Percentiles rank a stretch among this genome's conserved stretches.
Conservation (phyloP, 352 stramenopile genomes). For the Poterioochromonas sp. region DNA sequence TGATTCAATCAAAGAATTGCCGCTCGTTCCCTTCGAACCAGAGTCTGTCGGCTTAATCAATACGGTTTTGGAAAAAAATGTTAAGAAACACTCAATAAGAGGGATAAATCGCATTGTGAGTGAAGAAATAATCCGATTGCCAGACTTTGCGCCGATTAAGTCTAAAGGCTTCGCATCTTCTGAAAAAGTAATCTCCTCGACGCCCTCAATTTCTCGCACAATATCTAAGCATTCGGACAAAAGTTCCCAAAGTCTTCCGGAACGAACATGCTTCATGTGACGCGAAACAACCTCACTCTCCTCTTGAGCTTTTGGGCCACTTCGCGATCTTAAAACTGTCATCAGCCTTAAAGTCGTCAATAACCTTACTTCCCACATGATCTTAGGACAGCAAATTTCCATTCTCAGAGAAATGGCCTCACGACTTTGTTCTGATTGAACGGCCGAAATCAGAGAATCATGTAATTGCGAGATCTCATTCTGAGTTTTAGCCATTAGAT, state of each 20-base stretch:
- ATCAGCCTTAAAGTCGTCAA: background rate
- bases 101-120: constrained; percentile 16
- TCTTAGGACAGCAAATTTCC: background rate
- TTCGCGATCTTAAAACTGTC: background rate
- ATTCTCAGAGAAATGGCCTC: background rate
- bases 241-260: background rate
- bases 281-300: background rate
- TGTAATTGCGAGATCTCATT: background rate
- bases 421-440: background rate
- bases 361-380: background rate
- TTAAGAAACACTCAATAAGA: constrained; percentile 27
- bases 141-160: background rate
- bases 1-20: background rate
- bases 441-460: background rate
- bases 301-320: background rate
- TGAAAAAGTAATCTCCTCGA: background rate
- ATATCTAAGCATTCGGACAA: background rate
- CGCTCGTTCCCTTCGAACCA: background rate
- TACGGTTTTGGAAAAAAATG: background rate
- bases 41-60: background rate
- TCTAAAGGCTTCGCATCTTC: background rate
- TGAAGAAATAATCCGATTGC: background rate
- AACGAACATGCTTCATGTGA: background rate
- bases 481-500: background rate
- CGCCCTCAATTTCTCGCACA: background rate